phyloP scores from a whole-genome alignment of 805 yeast genomes.

The Myxozyma sirexii region DNA sequence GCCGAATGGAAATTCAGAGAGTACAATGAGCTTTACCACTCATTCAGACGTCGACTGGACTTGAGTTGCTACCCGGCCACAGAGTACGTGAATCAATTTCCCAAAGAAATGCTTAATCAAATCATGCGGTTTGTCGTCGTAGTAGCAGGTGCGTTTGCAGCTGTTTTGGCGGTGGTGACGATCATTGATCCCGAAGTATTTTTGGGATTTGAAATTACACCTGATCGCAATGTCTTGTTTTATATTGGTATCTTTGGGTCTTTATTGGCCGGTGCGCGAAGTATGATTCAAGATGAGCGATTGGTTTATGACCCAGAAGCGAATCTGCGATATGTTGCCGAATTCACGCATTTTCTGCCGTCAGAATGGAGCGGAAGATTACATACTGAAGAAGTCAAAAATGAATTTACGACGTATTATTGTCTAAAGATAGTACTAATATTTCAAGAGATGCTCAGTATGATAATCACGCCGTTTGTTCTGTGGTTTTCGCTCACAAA shows the following conservation, averaged over 20 bases:
- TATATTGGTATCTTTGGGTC: conserved; percentile 89
- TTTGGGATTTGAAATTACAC: conserved; percentile 83
- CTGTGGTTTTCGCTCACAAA: conserved; percentile 80
- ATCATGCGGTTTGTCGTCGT: conserved; percentile 61
- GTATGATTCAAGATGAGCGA: conserved; percentile 64
- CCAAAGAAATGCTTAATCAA: conserved; percentile 68
- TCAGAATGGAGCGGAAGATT: conserved; percentile 80
- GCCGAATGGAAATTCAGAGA: conserved; percentile 97
- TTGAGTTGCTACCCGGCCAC: conserved; percentile 79
- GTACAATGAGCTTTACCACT: conserved; percentile 87
- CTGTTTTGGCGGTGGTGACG: conserved; percentile 77
- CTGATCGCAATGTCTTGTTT: conserved; percentile 78
- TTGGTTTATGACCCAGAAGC: conserved; percentile 92
- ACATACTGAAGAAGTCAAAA: conserved; percentile 80
- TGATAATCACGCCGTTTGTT: conserved; percentile 85
- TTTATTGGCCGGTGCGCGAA: conserved; percentile 78
- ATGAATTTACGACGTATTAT: conserved; percentile 77
- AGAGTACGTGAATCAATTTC: conserved; percentile 86
- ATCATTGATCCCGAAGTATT: conserved; percentile 87
- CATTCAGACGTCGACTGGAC: conserved; percentile 77
- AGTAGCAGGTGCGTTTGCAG: conserved; percentile 84
- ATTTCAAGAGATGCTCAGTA: conserved; percentile 75
- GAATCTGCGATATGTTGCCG: conserved; percentile 74
- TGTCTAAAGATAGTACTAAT: conserved; percentile 72
- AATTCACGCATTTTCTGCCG: conserved; percentile 89